Conservation (phyloP, 2,329 filamentous ascomycete species). For the Aspergillus viridinutans region DNA sequence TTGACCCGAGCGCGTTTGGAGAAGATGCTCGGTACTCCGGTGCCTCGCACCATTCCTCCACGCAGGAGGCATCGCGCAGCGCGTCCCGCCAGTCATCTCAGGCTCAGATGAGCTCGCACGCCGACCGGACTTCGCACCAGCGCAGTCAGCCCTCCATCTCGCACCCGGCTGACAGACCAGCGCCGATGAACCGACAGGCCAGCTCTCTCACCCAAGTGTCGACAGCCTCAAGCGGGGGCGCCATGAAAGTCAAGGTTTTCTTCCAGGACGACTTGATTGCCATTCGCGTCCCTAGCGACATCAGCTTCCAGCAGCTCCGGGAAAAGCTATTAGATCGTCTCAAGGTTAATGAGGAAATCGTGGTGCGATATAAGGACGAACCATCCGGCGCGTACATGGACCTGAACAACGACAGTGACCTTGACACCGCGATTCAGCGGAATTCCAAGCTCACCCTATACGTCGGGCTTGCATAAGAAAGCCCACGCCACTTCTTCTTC, state of each 20-base stretch:
- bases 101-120: conserved; percentile 56
- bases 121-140: conserved; percentile 38
- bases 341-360: conserved; percentile 71
- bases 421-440: conserved; percentile 73
- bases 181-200: conserved; percentile 45
- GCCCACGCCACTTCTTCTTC: conserved; percentile 1
- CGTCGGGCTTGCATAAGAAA: conserved; percentile 43
- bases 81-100: conserved; percentile 63
- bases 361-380: conserved; percentile 84
- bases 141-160: conserved; percentile 31
- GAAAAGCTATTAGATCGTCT: conserved; percentile 82
- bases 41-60: conserved; percentile 64
- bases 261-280: conserved; percentile 90
- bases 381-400: conserved; percentile 68
- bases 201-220: conserved; percentile 51
- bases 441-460: conserved; percentile 85
- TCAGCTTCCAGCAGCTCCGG: conserved; percentile 70
- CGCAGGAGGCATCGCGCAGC: conserved; percentile 56
- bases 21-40: conserved; percentile 73
- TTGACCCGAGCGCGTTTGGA: conserved; percentile 62
- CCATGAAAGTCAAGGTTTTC: conserved; percentile 92
- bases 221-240: conserved; percentile 38
- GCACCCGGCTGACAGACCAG: conserved; percentile 35
- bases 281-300: conserved; percentile 79
- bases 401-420: conserved; percentile 73